These are phyloP conservation scores for Curvularia hawaiiensis DNA, from an alignment of 2,329 filamentous ascomycete genomes.

Conservation along the genomic window DNA sequence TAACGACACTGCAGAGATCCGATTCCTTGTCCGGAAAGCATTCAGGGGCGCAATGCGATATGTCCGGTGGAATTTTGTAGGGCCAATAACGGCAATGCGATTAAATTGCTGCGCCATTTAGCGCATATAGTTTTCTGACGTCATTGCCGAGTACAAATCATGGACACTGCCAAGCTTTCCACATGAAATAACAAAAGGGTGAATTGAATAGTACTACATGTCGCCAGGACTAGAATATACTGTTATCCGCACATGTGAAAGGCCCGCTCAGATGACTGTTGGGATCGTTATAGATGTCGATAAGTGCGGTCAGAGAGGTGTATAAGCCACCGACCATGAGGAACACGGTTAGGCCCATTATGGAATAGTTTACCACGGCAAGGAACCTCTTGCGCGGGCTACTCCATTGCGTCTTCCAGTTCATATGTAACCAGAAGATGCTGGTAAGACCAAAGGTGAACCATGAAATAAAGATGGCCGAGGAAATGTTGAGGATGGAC, in stretches of 20 bases:
- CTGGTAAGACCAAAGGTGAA: conserved; percentile 61
- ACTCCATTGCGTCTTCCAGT: conserved; percentile 44
- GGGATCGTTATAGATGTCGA: conserved; percentile 37
- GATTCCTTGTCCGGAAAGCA: not conserved
- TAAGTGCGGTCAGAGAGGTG: conserved; percentile 33
- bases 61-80: not conserved
- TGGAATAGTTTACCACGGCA: conserved; percentile 51
- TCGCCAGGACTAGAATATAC: conserved; percentile 28
- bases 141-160: not conserved
- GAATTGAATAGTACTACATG: not conserved
- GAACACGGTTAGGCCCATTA: conserved; percentile 45
- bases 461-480: conserved; percentile 65
- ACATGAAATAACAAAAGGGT: not conserved
- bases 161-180: not conserved
- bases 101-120: not conserved
- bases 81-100: not conserved
- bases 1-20: not conserved
- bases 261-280: conserved; percentile 32
- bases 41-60: not conserved
- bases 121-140: not conserved
- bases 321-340: conserved; percentile 34
- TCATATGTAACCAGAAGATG: conserved; percentile 55
- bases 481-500: conserved; percentile 65
- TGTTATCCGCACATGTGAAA: conserved; percentile 39
- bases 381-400: conserved; percentile 49